phyloP scores from a whole-genome alignment of 2,329 filamentous ascomycete genomes.

The Penicillium sp. region DNA sequence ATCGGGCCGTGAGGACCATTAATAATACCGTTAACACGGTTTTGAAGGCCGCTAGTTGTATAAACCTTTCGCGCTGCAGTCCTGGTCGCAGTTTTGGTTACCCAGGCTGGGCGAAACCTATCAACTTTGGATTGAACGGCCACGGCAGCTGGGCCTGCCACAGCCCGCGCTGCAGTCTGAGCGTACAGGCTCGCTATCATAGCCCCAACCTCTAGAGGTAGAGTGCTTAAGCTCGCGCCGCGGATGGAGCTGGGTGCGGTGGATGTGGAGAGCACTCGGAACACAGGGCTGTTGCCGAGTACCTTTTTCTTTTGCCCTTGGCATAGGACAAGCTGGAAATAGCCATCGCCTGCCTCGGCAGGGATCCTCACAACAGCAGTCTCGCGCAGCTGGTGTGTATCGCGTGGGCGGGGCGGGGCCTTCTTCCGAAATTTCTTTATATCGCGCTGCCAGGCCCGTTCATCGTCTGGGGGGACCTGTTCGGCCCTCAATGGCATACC shows the following conservation, averaged over 20 bases:
- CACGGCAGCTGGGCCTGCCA: slow-evolving; percentile 25
- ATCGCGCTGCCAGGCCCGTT: slow-evolving; percentile 67
- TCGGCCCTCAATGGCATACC: slow-evolving; percentile 46
- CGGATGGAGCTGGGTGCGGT: slow-evolving; percentile 60
- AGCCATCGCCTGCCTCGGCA: slow-evolving; percentile 62
- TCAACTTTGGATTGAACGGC: slow-evolving; percentile 29
- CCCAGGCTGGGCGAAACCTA: slow-evolving; percentile 30
- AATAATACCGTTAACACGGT: slow-evolving; percentile 28
- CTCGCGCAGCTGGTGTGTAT: slow-evolving; percentile 58
- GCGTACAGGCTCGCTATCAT: slow-evolving; percentile 47
- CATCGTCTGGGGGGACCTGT: slow-evolving; percentile 57
- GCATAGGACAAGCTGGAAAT: slow-evolving; percentile 67
- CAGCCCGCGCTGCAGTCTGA: slow-evolving; percentile 30
- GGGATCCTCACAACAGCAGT: slow-evolving; percentile 66
- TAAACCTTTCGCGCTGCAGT: slow-evolving; percentile 36
- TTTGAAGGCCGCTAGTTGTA: slow-evolving; percentile 30
- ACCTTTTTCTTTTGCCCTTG: slow-evolving; percentile 55
- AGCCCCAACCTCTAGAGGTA: slow-evolving; percentile 64
- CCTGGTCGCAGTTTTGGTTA: slow-evolving; percentile 34
- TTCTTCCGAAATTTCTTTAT: slow-evolving; percentile 63
- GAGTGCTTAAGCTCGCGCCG: slow-evolving; percentile 62
- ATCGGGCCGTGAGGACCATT: slow-evolving; percentile 41
- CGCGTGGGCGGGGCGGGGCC: slow-evolving; percentile 45
- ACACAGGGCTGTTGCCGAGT: slow-evolving; percentile 65
- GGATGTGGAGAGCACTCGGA: slow-evolving; percentile 67